Evolutionary conservation across 306 rosid species (phyloP), one percentile per base, ranked within the genome.

Genomic region (Sicyos edulis): DNA sequence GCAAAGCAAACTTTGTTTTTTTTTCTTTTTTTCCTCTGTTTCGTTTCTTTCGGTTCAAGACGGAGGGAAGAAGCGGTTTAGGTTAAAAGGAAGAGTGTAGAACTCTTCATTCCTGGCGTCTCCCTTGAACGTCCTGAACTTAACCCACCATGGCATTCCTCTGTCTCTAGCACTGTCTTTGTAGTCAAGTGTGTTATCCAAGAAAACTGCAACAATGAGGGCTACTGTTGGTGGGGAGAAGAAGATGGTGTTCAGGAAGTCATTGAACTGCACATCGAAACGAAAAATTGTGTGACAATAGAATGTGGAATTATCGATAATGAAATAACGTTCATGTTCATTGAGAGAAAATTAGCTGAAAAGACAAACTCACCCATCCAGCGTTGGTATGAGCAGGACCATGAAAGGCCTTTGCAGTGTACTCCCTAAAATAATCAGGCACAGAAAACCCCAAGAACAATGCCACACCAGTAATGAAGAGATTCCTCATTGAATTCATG

Each of bases 81-180:
- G 99, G 88, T 95, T 95, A 86, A 95, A 95, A 55, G 99, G 99
- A 5, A 95, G 96, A 50, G 97, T 91, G 82, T 95, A 95, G 80
- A 95, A 95, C 86, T 95, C 99, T 69, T 95, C 99, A 68, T 91
- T 95, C 51, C 97, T 54, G 78, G 85, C 77, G 73, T 95, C 99
- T 57, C 96, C 99, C 79, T 89, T 86, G 55, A 95, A 95, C 40
- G 95, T 74, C 76, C 97, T 70, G 78, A 95, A 95, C 71, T 86
- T 95, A 71, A 80, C 90, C 99, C 99, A 95, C 99, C 99, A 95
- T 68, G 99, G 97, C 99, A 95, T 95, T 78, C 99, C 99, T 68
- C 99, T 83, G 73, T 95, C 99, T 76, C 87, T 87, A 8, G 87
- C 93, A 42, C 96, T 89, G 22, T 87, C 83, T 83, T 87, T 89